These are phyloP conservation scores for Irpex sp. DNA, from an alignment of 1,284 basidiomycete genomes.

Conservation along the genomic window DNA sequence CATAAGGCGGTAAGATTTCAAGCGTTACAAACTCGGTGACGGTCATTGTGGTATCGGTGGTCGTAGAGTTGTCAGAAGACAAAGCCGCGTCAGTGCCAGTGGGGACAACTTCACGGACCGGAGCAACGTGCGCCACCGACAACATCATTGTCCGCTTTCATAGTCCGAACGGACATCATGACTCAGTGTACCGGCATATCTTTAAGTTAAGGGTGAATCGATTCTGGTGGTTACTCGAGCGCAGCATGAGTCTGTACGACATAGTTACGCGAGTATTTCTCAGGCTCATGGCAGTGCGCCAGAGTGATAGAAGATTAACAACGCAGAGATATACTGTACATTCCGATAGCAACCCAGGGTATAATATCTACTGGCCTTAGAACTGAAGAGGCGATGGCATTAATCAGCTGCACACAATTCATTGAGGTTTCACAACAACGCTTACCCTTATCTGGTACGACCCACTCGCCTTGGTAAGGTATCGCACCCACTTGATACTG, in stretches of 20 bases:
- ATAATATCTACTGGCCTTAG: background rate
- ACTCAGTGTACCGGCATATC: background rate
- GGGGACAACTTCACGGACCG: background rate
- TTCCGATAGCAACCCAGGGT: background rate
- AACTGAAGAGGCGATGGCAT: background rate
- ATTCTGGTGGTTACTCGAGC: background rate
- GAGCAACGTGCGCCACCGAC: background rate
- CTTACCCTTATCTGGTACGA: slow-evolving; percentile 83
- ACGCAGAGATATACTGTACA: background rate
- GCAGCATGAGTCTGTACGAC: background rate
- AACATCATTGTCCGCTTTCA: background rate
- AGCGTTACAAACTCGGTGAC: slow-evolving; percentile 25
- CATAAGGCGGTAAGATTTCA: slow-evolving; percentile 13
- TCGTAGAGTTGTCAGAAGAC: background rate
- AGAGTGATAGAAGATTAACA: background rate
- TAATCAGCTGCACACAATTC: background rate
- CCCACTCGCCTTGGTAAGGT: slow-evolving; percentile 85
- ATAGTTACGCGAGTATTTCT: background rate
- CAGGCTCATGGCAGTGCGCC: background rate
- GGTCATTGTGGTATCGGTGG: slow-evolving; percentile 13
- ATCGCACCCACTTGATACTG: slow-evolving; percentile 90
- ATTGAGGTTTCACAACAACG: slow-evolving; percentile 8
- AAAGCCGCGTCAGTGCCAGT: background rate
- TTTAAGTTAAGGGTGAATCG: background rate
- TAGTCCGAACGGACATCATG: background rate